phyloP scores from a whole-genome alignment of 2,329 filamentous ascomycete genomes.

The Colletotrichum cordylinicola region DNA sequence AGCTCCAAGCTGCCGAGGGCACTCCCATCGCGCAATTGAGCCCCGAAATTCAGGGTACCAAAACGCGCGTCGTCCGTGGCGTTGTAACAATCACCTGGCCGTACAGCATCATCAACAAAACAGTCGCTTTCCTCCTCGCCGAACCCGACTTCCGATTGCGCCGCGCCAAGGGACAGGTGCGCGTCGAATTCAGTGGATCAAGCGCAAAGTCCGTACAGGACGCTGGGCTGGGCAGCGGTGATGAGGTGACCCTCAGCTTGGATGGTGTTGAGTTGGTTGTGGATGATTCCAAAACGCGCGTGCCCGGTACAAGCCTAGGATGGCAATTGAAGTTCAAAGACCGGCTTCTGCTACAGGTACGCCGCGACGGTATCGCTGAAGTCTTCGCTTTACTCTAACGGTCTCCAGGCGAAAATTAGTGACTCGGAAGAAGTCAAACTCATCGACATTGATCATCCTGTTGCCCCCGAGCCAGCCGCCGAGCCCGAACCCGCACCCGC shows the following conservation, averaged over 20 bases:
- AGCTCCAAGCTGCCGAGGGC: conserved; percentile 18
- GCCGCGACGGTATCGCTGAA: not conserved
- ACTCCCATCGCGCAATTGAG: conserved; percentile 63
- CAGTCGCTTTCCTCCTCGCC: conserved; percentile 80
- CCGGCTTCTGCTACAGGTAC: conserved; percentile 54
- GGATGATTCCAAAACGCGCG: conserved; percentile 50
- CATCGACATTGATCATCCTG: conserved; percentile 60
- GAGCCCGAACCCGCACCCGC: conserved; percentile 21
- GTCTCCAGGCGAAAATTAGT: conserved; percentile 45
- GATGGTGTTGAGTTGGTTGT: conserved; percentile 71
- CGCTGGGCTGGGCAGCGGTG: conserved; percentile 76
- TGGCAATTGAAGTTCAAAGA: conserved; percentile 65
- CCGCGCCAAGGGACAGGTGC: conserved; percentile 78
- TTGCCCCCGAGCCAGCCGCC: conserved; percentile 19
- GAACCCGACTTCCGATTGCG: conserved; percentile 86
- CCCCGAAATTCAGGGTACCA: conserved; percentile 49
- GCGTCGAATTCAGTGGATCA: conserved; percentile 74
- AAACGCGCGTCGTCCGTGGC: conserved; percentile 63
- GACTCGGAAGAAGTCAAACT: conserved; percentile 52
- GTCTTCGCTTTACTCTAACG: conserved; percentile 5
- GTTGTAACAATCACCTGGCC: conserved; percentile 90
- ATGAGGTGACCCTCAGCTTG: conserved; percentile 74
- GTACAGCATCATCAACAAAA: conserved; percentile 78
- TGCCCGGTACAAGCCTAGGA: conserved; percentile 57
- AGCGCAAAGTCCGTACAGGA: conserved; percentile 73